Base-by-base conservation (phyloP, 2,329 filamentous ascomycete genomes). In the Apiospora koreana region DNA sequence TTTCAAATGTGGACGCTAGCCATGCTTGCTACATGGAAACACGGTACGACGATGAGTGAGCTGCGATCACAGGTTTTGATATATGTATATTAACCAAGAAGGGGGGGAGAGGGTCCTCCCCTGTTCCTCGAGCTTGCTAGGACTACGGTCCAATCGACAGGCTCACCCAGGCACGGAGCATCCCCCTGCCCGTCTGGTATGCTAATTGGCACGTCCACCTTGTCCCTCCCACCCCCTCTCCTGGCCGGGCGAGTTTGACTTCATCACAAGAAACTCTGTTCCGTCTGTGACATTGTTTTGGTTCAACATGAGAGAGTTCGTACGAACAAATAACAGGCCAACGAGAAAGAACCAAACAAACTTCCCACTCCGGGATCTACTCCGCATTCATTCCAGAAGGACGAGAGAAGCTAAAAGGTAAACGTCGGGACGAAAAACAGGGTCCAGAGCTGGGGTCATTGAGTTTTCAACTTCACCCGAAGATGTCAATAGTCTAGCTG, bases 201-300 rank as follows among this genome's bases (percentile, higher is more conserved):
- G 50, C 31, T 38, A 18, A 62, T 62, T 62, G 54, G 31, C 50
- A 16, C 43, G 28, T 18, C 38, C 28, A 38, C 54, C 54, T 38
- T 62, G 54, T 10, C 25, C 50, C 50, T 31, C 28, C 38, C n/a
- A 31, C 16, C 48, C 25, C 48, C 23, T n/a, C n/a, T n/a, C n/a
- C n/a, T n/a, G n/a, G n/a, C n/a, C n/a, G n/a, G 16, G 6, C 16
- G 50, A 58, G 8, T 38, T n/a, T 62, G 54, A 38, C 31, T 62
- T 62, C 54, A 38, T 62, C 54, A 21, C 31, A 62, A n/a, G 54
- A 62, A 62, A 62, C 54, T 62, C 54, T 62, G 54, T 38, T n/a
- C 28, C 28, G 9, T 7, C 50, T 4, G 54, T 62, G 31, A 62
- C 28, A 38, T 62, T 8, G 31, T 38, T 28, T 62, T n/a, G n/a